Base-by-base conservation (phyloP, 1,284 basidiomycete genomes). In the Malassezia dermatis region DNA sequence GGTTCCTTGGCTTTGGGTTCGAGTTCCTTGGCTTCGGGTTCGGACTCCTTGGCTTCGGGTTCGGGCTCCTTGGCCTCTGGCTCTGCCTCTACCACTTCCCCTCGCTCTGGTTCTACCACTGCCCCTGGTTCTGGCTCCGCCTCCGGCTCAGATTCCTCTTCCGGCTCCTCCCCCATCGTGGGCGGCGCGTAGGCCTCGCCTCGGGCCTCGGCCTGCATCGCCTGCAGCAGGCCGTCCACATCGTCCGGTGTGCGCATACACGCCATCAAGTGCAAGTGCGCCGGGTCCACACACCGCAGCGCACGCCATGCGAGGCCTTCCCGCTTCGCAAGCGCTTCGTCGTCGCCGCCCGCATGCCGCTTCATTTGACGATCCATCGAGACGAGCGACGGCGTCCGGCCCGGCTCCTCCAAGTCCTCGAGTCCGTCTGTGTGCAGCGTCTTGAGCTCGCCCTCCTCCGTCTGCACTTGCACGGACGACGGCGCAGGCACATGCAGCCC, bases 231-330 rank as follows among this genome's bases (percentile, higher is more conserved):
- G 3, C 49, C 56, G 1, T 49, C 48, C 24, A 68, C 56, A 45
- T 69, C 56, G 26, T 67, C 67, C 5, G 61, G 57, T 37, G 58
- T 54, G 17, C 56, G 42, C 30, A 58, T 61, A 40, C 57, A 53
- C 13, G 56, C 56, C 26, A 69, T 60, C 23, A 69, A 48, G 37
- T 64, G 64, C 41, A 69, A 35, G 11, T 61, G 57, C 15, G 60
- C 56, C 3, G 45, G 50, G 28, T 56, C 61, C 1, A 61, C 63
- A 7, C 64, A 56, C 7, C 67, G 60, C 39, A 69, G 43, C 10
- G 67, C 65, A 17, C 67, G 59, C 67, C 67, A 69, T 17, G 62
- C 61, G n/a, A 69, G 49, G 44, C 65, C 61, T 53, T 69, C 64
- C 53, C 56, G 50, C 19, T 65, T 58, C 21, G 63, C 67, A 6